phyloP scores from a whole-genome alignment of 441 rosid species.

The Bruguiera hainesii region DNA sequence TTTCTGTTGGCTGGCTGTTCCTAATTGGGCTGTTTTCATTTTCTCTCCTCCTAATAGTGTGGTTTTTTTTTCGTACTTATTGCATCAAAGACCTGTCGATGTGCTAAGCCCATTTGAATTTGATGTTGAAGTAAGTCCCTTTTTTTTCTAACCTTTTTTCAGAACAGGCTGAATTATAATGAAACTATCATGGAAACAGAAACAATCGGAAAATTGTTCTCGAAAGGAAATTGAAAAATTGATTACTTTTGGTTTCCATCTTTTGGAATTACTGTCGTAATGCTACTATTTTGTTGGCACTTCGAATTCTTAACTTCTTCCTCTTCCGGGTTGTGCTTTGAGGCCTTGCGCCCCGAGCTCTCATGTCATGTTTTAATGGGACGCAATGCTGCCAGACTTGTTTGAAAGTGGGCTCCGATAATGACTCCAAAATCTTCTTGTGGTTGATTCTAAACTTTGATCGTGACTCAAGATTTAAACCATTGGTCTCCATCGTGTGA shows the following conservation, averaged over 20 bases:
- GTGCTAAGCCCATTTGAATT: slow-evolving; percentile 25
- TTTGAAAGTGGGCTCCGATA: no score
- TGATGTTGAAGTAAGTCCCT: background rate
- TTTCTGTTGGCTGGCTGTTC: slow-evolving; percentile 80
- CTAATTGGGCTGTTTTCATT: slow-evolving; percentile 62
- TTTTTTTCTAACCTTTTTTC: no score
- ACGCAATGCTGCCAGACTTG: no score
- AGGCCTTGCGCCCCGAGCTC: no score
- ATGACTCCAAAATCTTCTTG: no score
- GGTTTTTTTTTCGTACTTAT: slow-evolving; percentile 70
- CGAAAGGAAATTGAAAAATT: slow-evolving; percentile 6
- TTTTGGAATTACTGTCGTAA: background rate
- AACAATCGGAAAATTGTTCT: slow-evolving; percentile 11
- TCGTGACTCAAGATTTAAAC: no score
- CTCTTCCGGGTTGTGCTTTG: no score
- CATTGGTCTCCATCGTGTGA: no score
- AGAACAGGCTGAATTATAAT: background rate
- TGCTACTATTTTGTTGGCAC: background rate
- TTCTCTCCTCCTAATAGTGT: slow-evolving; percentile 50
- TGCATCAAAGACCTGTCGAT: slow-evolving; percentile 54
- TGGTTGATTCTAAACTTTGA: no score
- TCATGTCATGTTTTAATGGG: no score
- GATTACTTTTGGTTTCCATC: background rate
- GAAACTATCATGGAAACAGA: slow-evolving; percentile 5
- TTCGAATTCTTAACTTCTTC: no score